Percentiles rank a stretch among this genome's conserved stretches.
Conservation (phyloP, 2,329 filamentous ascomycete genomes). For the Penicillium sp. region DNA sequence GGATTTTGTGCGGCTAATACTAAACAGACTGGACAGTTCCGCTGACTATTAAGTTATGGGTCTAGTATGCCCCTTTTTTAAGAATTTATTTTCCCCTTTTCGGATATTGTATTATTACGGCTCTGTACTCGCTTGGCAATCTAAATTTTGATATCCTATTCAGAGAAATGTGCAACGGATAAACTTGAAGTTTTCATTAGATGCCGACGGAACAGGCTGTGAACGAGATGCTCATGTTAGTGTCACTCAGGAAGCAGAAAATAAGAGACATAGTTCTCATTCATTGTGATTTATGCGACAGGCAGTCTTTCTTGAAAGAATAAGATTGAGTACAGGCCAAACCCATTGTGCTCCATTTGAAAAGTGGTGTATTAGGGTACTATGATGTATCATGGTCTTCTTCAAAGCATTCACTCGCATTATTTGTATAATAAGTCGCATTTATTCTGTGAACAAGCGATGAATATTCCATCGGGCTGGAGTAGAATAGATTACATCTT, state of each 20-base stretch:
- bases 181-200: too few species aligned
- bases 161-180: too few species aligned
- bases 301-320: too few species aligned
- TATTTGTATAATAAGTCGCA: background rate
- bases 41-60: background rate
- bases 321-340: too few species aligned
- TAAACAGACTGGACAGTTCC: background rate
- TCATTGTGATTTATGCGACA: too few species aligned
- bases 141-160: too few species aligned
- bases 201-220: too few species aligned
- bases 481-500: background rate
- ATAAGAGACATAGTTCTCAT: too few species aligned
- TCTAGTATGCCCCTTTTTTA: background rate
- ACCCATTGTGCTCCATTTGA: fast-evolving
- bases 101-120: background rate
- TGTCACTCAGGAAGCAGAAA: too few species aligned
- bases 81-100: background rate
- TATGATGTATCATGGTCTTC: background rate
- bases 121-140: too few species aligned
- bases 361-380: too few species aligned
- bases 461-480: background rate
- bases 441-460: background rate
- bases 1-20: background rate
- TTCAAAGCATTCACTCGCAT: fast-evolving
- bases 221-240: too few species aligned